Evolutionary conservation across 768 basidiomycete species (phyloP).

Genomic region (Steccherinum ochraceum): DNA sequence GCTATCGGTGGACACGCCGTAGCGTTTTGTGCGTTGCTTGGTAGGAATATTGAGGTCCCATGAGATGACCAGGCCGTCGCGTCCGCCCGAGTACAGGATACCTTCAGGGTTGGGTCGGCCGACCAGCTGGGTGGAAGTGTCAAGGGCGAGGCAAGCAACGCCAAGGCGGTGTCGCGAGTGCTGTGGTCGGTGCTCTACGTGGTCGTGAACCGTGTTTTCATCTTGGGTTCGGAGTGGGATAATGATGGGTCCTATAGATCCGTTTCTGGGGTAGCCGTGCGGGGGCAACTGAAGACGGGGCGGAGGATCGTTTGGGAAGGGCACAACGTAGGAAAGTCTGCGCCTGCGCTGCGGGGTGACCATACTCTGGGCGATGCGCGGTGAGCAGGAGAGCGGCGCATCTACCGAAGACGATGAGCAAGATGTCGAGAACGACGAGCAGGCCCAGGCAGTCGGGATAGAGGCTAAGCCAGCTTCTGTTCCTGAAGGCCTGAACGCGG

Average conservation of each 20-base stretch:
- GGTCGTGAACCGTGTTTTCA: constrained; percentile 13
- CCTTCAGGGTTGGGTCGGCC: constrained; percentile 68
- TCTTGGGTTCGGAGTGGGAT: constrained; percentile 26
- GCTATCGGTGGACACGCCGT: constrained; percentile 16
- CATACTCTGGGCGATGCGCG: constrained; percentile 2
- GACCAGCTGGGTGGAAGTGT: constrained; percentile 72
- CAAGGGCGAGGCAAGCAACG: constrained; percentile 81
- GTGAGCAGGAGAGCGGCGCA: background rate
- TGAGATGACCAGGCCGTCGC: constrained; percentile 82
- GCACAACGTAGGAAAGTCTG: constrained; percentile 85
- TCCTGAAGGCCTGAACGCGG: no score
- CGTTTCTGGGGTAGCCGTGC: constrained; percentile 53
- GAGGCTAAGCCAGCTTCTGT: no score
- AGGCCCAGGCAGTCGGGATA: no score
- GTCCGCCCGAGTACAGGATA: constrained; percentile 83
- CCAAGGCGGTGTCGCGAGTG: constrained; percentile 86
- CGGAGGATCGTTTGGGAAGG: constrained; percentile 56
- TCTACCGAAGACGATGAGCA: no score
- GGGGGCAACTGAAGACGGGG: constrained; percentile 70
- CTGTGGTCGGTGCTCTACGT: constrained; percentile 19
- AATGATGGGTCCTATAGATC: constrained; percentile 65
- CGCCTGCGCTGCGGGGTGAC: constrained; percentile 38
- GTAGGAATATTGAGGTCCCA: constrained; percentile 79
- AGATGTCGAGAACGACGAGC: no score
- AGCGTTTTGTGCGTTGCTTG: constrained; percentile 35